These are phyloP conservation scores for Fragaria iinumae DNA, from an alignment of 306 rosid genomes.

Conservation along the genomic window DNA sequence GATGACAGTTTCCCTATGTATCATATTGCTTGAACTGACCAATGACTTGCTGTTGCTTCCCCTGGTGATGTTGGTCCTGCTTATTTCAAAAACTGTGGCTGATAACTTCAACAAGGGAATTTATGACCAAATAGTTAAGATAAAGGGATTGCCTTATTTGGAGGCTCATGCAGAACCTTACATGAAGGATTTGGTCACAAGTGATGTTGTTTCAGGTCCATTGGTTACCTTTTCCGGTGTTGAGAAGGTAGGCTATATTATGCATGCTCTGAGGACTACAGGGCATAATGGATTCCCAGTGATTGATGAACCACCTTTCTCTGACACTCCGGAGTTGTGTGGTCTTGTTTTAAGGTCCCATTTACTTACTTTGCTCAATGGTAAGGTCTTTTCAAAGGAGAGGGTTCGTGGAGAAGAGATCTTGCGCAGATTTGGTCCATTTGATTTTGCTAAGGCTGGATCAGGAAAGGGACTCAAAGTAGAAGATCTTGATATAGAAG, in stretches of 20 bases:
- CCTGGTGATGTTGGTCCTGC: slow-evolving; percentile 77
- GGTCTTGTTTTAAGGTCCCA: slow-evolving; percentile 89
- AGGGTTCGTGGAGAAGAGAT: slow-evolving; percentile 33
- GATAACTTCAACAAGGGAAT: slow-evolving; percentile 77
- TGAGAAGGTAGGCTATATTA: slow-evolving; percentile 65
- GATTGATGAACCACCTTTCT: slow-evolving; percentile 80
- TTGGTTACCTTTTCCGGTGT: slow-evolving; percentile 57
- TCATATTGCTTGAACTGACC: slow-evolving; percentile 86
- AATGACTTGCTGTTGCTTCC: slow-evolving; percentile 76
- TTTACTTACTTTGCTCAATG: slow-evolving; percentile 73
- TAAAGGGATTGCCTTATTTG: slow-evolving; percentile 76
- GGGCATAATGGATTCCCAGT: slow-evolving; percentile 90
- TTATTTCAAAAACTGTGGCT: slow-evolving; percentile 71
- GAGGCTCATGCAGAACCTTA: slow-evolving; percentile 81
- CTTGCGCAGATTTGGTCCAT: slow-evolving; percentile 37
- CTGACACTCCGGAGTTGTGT: slow-evolving; percentile 65
- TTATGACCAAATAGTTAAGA: slow-evolving; percentile 76
- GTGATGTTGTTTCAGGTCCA: slow-evolving; percentile 78
- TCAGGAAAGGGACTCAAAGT: slow-evolving; percentile 77
- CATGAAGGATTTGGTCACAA: slow-evolving; percentile 65
- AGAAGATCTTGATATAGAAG: slow-evolving; percentile 64
- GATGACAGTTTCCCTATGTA: slow-evolving; percentile 87
- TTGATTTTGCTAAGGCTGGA: slow-evolving; percentile 82
- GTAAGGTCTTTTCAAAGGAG: slow-evolving; percentile 50
- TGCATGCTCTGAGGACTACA: slow-evolving; percentile 46